phyloP scores from a whole-genome alignment of 768 basidiomycete species.

The Auricularia auricula-judae region DNA sequence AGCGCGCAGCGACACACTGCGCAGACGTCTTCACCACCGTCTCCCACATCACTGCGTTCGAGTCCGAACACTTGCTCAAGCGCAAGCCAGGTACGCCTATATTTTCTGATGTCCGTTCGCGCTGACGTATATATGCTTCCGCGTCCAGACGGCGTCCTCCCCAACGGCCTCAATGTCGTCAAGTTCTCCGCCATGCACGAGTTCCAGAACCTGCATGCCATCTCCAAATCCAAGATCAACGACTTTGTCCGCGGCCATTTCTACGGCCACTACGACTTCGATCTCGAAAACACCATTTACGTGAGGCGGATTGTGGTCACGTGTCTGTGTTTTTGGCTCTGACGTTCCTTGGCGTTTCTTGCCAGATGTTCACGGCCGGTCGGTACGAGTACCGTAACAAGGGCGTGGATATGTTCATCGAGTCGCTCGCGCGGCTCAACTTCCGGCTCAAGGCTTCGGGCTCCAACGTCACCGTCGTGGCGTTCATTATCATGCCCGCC shows the following conservation, averaged over 20 bases:
- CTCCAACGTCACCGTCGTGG: constrained; percentile 79
- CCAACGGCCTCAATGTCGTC: constrained; percentile 96
- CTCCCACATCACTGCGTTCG: constrained; percentile 96
- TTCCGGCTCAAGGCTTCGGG: constrained; percentile 48
- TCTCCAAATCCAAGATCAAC: constrained; percentile 93
- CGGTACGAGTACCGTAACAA: constrained; percentile 99
- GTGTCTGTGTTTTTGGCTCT: background rate
- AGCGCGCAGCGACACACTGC: constrained; percentile 87
- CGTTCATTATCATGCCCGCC: constrained; percentile 99
- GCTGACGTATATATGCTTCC: background rate
- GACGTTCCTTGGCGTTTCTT: background rate
- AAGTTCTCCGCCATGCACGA: constrained; percentile 99
- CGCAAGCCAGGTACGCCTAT: constrained; percentile 48
- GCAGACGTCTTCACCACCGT: constrained; percentile 98
- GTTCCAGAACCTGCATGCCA: constrained; percentile 91
- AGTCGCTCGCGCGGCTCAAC: constrained; percentile 82
- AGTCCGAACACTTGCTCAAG: constrained; percentile 91
- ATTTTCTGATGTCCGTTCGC: constrained; percentile 17
- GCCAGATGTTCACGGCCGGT: constrained; percentile 95
- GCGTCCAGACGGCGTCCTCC: constrained; percentile 75
- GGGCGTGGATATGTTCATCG: constrained; percentile 99
- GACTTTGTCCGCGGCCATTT: constrained; percentile 97
- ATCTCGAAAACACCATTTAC: constrained; percentile 84
- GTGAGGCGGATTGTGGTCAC: constrained; percentile 28
- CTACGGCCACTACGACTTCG: constrained; percentile 95